Evolutionary conservation across 139 green algal species (phyloP), one percentile per base, ranked within the genome.

Genomic region (Deuterostichococcus epilithicus): DNA sequence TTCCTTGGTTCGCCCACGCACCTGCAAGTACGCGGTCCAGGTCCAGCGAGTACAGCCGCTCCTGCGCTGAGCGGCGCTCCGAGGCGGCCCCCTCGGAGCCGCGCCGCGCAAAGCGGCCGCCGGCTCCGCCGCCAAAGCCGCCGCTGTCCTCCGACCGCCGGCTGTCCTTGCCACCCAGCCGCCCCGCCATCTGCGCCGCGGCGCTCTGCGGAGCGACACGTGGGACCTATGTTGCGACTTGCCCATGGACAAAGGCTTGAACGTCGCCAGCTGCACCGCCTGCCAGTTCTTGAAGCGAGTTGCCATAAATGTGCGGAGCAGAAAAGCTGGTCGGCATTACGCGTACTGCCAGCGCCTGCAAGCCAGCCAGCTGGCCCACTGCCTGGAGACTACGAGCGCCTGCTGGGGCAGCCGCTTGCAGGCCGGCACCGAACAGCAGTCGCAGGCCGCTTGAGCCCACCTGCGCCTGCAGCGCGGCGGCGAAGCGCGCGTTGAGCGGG

Each of bases 1-100:
- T n/a, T n/a, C 45, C 18, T 18, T 60, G 45, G 45, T 13, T 74
- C 8, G 44, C 39, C 10, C 22, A 25, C 68, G 25, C 68, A 76
- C 84, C 78, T 39, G 28, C 22, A 65, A 80, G 34, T 15, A 93
- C 88, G 20, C 79, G 74, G 34, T 93, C 87, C 15, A 92, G n/a
- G 71, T 98, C 90, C 68, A 98, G 84, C 22, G 87, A 80, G 79
- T 94, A 98, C 76, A 97, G 83, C 78, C 87, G 88, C 77, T 96
- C 90, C 83, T 94, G 87, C 79, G 93, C 85, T 52, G 85, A 80
- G 70, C 90, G 89, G 45, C 93, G 85, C 84, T 96, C 91, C 13
- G 89, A 75, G 74, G 90, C 88, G 0, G 87, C 83, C 0, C 10
- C 23, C n/a, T 69, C n/a, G 25, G 63, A 37, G 5, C 63, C 30